Evolutionary conservation across 2,329 filamentous ascomycete genomes (phyloP).

Genomic region (Penicillium sp.): DNA sequence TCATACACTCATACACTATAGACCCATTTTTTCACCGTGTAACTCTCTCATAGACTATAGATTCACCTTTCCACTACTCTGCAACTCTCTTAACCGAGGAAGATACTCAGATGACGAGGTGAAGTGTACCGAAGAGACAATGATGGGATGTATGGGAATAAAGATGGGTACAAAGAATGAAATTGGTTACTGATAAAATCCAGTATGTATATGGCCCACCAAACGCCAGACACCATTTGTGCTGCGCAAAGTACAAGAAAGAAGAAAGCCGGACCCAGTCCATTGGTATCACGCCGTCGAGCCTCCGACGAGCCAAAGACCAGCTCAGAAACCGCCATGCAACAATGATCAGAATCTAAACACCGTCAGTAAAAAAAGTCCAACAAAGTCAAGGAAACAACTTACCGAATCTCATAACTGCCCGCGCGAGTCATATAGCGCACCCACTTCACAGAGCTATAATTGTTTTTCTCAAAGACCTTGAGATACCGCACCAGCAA

Average conservation of each 20-base stretch:
- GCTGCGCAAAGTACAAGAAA: constrained; percentile 15
- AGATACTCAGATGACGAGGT: too few species aligned
- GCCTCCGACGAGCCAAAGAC: neutral
- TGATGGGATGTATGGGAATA: too few species aligned
- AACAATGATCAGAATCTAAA: constrained; percentile 11
- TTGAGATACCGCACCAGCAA: constrained; percentile 92
- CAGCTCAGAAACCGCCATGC: neutral
- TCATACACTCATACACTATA: too few species aligned
- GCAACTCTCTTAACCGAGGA: too few species aligned
- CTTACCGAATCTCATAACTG: constrained; percentile 91
- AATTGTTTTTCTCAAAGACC: constrained; percentile 99
- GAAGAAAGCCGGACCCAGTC: neutral
- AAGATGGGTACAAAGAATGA: neutral
- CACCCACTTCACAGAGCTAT: constrained; percentile 98
- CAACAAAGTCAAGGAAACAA: neutral
- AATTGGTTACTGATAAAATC: constrained; percentile 2
- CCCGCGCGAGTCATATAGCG: constrained; percentile 97
- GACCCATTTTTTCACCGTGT: too few species aligned
- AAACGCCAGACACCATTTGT: constrained; percentile 33
- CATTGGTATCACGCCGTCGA: neutral
- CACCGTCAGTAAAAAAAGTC: neutral
- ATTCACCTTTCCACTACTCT: too few species aligned
- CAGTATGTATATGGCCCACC: constrained; percentile 18
- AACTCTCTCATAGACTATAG: too few species aligned
- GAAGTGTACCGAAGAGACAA: too few species aligned